Percentiles rank a stretch among this genome's conserved stretches.
These are phyloP conservation scores for Ogataea wickerhamii DNA, from an alignment of 805 yeast species.

Conservation along the genomic window DNA sequence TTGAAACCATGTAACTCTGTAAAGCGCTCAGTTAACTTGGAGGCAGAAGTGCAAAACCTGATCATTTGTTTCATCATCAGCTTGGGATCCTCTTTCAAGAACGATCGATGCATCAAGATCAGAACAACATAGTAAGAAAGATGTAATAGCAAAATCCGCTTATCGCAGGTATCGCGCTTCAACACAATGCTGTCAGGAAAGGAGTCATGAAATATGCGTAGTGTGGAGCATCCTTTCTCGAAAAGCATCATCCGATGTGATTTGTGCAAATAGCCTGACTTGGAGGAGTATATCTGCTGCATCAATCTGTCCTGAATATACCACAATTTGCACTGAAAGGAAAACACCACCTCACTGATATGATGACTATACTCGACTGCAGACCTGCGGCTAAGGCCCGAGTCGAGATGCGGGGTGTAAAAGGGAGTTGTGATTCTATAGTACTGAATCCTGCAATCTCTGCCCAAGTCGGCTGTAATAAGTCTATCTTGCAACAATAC, in stretches of 20 bases:
- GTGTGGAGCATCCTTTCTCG: conserved; percentile 27
- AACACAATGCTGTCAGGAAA: conserved; percentile 20
- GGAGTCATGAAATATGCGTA: conserved; percentile 21
- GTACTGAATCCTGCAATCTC: conserved; percentile 34
- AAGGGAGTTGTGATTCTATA: conserved; percentile 32
- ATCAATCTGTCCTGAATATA: conserved; percentile 30
- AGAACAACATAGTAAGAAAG: conserved; percentile 28
- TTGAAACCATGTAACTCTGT: conserved; percentile 15
- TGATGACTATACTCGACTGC: conserved; percentile 5
- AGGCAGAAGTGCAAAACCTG: conserved; percentile 24
- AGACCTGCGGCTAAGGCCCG: background rate
- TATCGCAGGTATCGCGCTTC: conserved; percentile 12
- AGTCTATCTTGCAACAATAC: conserved; percentile 32
- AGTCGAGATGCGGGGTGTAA: conserved; percentile 17
- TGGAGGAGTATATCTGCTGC: conserved; percentile 34
- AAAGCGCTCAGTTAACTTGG: conserved; percentile 19
- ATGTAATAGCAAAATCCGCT: conserved; percentile 26
- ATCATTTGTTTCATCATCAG: conserved; percentile 25
- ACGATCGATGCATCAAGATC: conserved; percentile 30
- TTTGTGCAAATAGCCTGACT: conserved; percentile 31
- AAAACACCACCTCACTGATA: conserved; percentile 25
- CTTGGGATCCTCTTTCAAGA: conserved; percentile 29
- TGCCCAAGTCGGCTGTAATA: conserved; percentile 32
- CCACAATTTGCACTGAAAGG: conserved; percentile 32
- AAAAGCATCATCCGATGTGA: conserved; percentile 31